Evolutionary conservation across 139 green algal species (phyloP).

Genomic region (Gonium pectorale): DNA sequence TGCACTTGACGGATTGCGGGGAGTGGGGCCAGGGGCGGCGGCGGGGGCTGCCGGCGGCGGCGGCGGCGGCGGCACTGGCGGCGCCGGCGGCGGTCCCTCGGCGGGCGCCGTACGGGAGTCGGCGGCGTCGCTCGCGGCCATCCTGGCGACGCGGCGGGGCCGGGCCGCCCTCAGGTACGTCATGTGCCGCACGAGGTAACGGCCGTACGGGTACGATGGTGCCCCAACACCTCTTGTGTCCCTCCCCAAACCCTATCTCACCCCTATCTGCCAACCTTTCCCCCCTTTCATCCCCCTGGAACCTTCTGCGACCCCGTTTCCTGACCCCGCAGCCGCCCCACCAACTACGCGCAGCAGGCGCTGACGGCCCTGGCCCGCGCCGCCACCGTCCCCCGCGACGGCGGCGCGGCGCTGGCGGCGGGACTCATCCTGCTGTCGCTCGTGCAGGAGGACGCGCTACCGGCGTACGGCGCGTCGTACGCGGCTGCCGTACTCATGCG

Average conservation of each 20-base stretch:
- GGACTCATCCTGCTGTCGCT: conserved; percentile 56
- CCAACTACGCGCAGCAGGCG: conserved; percentile 63
- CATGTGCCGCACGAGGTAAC: not conserved
- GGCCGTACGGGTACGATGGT: not conserved
- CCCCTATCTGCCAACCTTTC: too few species aligned
- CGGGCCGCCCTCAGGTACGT: conserved; percentile 51
- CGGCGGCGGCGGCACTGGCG: conserved; percentile 2
- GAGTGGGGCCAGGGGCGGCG: too few species aligned
- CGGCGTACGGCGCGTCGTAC: conserved; percentile 52
- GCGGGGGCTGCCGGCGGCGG: not conserved
- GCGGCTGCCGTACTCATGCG: conserved; percentile 53
- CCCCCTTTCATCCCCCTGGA: not conserved
- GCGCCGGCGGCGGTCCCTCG: too few species aligned
- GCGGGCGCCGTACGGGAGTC: conserved; percentile 58
- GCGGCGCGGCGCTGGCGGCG: conserved; percentile 47
- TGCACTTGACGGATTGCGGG: too few species aligned
- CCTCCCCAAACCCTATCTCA: not conserved
- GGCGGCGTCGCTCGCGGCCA: conserved; percentile 54
- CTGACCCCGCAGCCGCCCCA: not conserved
- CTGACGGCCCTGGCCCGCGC: conserved; percentile 46
- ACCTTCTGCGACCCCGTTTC: not conserved
- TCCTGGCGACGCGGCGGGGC: conserved; percentile 59
- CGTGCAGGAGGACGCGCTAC: conserved; percentile 55
- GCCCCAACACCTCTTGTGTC: not conserved
- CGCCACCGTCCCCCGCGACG: conserved; percentile 44